Percentiles rank a stretch among this genome's conserved stretches.
Evolutionary conservation across 805 yeast genomes (phyloP).

Genomic region (Komagataella pastoris): DNA sequence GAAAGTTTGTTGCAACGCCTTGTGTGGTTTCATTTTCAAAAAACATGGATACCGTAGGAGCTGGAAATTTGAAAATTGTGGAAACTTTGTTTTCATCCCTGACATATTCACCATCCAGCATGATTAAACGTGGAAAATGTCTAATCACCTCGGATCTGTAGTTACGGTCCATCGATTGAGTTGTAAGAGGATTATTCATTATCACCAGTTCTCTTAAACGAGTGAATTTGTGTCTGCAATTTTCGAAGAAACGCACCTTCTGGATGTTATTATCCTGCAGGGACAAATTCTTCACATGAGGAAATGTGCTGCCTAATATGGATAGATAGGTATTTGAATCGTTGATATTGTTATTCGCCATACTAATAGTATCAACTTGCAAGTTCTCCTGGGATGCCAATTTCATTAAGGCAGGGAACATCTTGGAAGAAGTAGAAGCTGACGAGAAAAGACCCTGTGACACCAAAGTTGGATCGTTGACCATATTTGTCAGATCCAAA

Average conservation of each 20-base stretch:
- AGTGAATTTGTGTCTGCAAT: slow-evolving; percentile 67
- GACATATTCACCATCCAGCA: slow-evolving; percentile 66
- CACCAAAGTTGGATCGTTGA: slow-evolving; percentile 44
- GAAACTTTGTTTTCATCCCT: slow-evolving; percentile 58
- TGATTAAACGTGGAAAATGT: slow-evolving; percentile 66
- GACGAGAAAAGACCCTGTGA: slow-evolving; percentile 46
- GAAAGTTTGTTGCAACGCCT: slow-evolving; percentile 59
- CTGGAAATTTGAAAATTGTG: slow-evolving; percentile 38
- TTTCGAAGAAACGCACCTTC: slow-evolving; percentile 46
- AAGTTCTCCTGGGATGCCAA: slow-evolving; percentile 40
- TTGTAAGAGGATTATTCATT: slow-evolving; percentile 61
- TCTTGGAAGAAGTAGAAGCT: slow-evolving; percentile 42
- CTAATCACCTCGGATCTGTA: slow-evolving; percentile 52
- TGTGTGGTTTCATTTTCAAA: slow-evolving; percentile 71
- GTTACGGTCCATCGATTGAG: slow-evolving; percentile 21
- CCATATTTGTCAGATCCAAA: slow-evolving; percentile 56
- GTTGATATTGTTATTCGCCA: slow-evolving; percentile 49
- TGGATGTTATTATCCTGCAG: slow-evolving; percentile 62
- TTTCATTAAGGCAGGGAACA: slow-evolving; percentile 83
- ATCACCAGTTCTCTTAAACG: slow-evolving; percentile 66
- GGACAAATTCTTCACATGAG: slow-evolving; percentile 65
- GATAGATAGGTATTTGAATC: slow-evolving; percentile 36
- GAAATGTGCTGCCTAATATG: slow-evolving; percentile 61
- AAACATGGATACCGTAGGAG: slow-evolving; percentile 45
- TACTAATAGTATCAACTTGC: slow-evolving; percentile 60